phyloP scores from a whole-genome alignment of 1,284 basidiomycete species.

The Laetiporus sulphureus region DNA sequence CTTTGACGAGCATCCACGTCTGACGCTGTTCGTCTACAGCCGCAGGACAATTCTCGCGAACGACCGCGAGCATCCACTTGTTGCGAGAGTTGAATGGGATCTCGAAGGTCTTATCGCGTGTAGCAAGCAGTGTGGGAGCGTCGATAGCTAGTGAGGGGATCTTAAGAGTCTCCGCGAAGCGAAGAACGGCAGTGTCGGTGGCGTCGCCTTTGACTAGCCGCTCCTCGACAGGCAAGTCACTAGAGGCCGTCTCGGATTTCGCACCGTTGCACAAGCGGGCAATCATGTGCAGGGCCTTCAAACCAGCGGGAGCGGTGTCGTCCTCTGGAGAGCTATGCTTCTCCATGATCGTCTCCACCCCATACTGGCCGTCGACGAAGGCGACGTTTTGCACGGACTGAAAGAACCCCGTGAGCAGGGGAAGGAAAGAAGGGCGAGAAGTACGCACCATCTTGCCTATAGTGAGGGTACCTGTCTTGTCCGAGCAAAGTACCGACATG shows the following conservation, averaged over 20 bases:
- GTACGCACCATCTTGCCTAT: constrained; percentile 21
- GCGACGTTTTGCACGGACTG: constrained; percentile 37
- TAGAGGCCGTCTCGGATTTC: constrained; percentile 37
- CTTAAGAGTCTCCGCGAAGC: constrained; percentile 45
- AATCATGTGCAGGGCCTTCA: constrained; percentile 35
- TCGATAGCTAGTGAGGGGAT: constrained; percentile 17
- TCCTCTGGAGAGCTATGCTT: constrained; percentile 13
- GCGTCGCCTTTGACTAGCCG: constrained; percentile 55
- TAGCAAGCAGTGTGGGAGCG: constrained; percentile 18
- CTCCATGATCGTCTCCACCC: constrained; percentile 24
- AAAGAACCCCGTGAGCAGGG: no score
- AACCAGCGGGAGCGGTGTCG: constrained; percentile 13
- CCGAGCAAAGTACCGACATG: constrained; percentile 38
- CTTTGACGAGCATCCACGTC: constrained; percentile 43
- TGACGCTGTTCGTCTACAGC: constrained; percentile 8
- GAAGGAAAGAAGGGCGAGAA: no score
- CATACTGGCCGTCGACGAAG: constrained; percentile 32
- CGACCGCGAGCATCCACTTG: constrained; percentile 56
- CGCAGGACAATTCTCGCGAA: constrained; percentile 14
- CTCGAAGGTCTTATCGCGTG: constrained; percentile 31
- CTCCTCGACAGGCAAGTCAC: constrained; percentile 32
- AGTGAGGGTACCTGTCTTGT: constrained; percentile 22
- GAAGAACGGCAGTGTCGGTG: constrained; percentile 57
- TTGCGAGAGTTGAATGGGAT: constrained; percentile 61
- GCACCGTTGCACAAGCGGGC: constrained; percentile 60